Percentiles rank a stretch among this genome's conserved stretches.
These are phyloP conservation scores for Theobroma grandiflorum DNA, from an alignment of 441 rosid species.

Conservation along the genomic window DNA sequence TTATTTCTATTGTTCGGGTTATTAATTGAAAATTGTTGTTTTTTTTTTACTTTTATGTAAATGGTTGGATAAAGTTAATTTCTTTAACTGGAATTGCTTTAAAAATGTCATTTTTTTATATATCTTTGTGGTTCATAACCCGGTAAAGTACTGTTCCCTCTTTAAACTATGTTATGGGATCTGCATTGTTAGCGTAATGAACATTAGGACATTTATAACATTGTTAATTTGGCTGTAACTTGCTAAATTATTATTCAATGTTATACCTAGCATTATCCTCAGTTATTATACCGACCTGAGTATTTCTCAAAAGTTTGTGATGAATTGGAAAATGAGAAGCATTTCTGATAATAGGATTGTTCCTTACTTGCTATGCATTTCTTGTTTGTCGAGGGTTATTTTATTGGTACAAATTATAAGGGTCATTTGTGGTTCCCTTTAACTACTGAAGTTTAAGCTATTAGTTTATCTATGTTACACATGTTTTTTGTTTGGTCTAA, in stretches of 20 bases:
- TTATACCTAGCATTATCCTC: not conserved
- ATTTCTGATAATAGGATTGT: not conserved
- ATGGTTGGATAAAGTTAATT: not conserved
- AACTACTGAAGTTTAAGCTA: not conserved
- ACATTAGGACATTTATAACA: not conserved
- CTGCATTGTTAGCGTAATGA: slow-evolving; percentile 13
- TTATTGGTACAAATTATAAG: not conserved
- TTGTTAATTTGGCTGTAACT: not conserved
- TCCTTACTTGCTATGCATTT: not conserved
- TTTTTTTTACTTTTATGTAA: not conserved
- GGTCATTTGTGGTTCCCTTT: not conserved
- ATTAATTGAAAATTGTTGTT: not conserved
- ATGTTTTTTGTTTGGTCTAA: not conserved
- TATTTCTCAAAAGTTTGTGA: not conserved
- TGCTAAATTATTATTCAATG: not conserved
- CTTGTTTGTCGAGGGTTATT: not conserved
- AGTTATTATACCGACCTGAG: not conserved
- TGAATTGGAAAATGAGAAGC: slow-evolving; percentile 4
- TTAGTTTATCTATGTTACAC: not conserved
- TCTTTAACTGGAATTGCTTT: slow-evolving; percentile 1
- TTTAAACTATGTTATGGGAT: not conserved
- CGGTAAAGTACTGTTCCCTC: not conserved
- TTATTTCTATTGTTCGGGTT: not conserved
- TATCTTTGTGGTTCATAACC: not conserved
- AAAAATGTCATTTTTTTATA: not conserved